Conservation (phyloP, 2,329 filamentous ascomycete species). For the Biscogniauxia mediterranea region DNA sequence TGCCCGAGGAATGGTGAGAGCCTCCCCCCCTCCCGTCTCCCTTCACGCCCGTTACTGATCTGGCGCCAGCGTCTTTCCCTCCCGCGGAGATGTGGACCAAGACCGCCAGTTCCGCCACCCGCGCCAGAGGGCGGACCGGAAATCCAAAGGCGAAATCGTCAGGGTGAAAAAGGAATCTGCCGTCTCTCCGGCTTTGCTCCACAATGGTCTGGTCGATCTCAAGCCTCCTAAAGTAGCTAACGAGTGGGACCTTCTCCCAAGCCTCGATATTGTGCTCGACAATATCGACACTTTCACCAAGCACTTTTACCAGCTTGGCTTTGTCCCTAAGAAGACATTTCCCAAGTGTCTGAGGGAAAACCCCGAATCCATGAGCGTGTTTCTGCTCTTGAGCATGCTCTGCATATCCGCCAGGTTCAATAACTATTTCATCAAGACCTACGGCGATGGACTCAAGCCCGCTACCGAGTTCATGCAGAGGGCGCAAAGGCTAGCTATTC, state of each 20-base stretch:
- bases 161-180: constrained; percentile 29
- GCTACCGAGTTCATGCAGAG: constrained; percentile 54
- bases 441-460: constrained; percentile 50
- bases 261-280: constrained; percentile 49
- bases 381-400: constrained; percentile 54
- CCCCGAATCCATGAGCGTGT: constrained; percentile 49
- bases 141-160: constrained; percentile 31
- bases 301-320: constrained; percentile 59
- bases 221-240: constrained; percentile 38
- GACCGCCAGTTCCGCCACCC: constrained; percentile 58
- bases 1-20: constrained; percentile 49
- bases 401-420: constrained; percentile 57
- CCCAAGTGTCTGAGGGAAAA: constrained; percentile 46
- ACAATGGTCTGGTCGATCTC: constrained; percentile 27
- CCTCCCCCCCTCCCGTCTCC: constrained; percentile 1
- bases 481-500: constrained; percentile 45
- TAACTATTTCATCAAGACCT: constrained; percentile 44
- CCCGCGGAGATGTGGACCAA: constrained; percentile 51
- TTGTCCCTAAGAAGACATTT: constrained; percentile 55
- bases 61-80: constrained; percentile 46
- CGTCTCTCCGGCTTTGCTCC: constrained; percentile 18
- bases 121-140: constrained; percentile 48
- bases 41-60: constrained; percentile 4
- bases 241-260: constrained; percentile 51
- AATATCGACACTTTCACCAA: constrained; percentile 52